Percentiles rank a stretch among this genome's conserved stretches.
phyloP scores from a whole-genome alignment of 176 grass and related monocot species.

The Carex parvula region DNA sequence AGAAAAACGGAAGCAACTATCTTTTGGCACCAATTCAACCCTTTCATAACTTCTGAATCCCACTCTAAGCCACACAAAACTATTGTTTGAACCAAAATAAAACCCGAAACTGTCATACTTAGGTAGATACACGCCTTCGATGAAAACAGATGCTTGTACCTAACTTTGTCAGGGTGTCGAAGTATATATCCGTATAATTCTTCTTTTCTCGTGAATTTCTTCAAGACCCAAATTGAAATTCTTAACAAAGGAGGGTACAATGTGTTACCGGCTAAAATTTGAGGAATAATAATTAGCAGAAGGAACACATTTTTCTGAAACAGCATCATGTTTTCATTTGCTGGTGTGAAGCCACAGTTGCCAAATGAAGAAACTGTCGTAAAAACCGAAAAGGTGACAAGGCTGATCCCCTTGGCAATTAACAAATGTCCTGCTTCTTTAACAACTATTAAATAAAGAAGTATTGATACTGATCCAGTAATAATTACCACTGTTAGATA shows the following conservation, averaged over 20 bases:
- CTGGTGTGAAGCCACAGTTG: slow-evolving; percentile 80
- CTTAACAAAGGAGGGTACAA: slow-evolving; percentile 56
- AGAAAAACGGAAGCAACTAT: slow-evolving; percentile 46
- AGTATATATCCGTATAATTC: slow-evolving; percentile 50
- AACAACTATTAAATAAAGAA: slow-evolving; percentile 48
- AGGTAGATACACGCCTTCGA: slow-evolving; percentile 35
- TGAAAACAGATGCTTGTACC: slow-evolving; percentile 59
- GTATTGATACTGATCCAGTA: slow-evolving; percentile 40
- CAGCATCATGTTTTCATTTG: slow-evolving; percentile 73
- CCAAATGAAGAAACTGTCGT: slow-evolving; percentile 55
- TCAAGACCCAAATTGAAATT: slow-evolving; percentile 50
- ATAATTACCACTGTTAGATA: slow-evolving; percentile 47
- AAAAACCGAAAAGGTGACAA: slow-evolving; percentile 56
- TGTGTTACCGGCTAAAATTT: slow-evolving; percentile 53
- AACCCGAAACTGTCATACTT: slow-evolving; percentile 41
- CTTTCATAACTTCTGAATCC: slow-evolving; percentile 39
- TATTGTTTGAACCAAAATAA: slow-evolving; percentile 46
- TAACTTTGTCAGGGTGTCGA: slow-evolving; percentile 20
- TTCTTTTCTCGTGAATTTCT: slow-evolving; percentile 45
- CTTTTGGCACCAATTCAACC: slow-evolving; percentile 55
- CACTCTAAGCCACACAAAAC: slow-evolving; percentile 61
- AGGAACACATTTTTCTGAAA: slow-evolving; percentile 55
- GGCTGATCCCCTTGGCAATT: slow-evolving; percentile 38
- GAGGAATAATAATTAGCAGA: slow-evolving; percentile 59
- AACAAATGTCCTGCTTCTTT: slow-evolving; percentile 42